Percentiles rank a stretch among this genome's conserved stretches.
Evolutionary conservation across 306 rosid species (phyloP).

Genomic region (Cicer chorassanicum): DNA sequence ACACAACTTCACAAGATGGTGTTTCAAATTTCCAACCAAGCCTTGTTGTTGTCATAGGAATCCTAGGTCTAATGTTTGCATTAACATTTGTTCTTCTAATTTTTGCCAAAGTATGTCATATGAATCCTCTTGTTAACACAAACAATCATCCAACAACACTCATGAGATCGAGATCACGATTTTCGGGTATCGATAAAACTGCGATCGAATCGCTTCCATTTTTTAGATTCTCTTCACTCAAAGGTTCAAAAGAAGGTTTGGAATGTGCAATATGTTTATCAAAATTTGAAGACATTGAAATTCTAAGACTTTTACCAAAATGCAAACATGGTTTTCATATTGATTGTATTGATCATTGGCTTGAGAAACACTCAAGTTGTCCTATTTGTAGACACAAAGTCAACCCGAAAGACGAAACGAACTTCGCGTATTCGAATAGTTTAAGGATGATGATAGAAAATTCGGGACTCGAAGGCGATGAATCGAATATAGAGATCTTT

Average conservation of each 20-base stretch:
- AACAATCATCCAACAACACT: conserved; percentile 44
- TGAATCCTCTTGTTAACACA: too few relatives aligned
- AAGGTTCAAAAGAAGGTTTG: conserved; percentile 83
- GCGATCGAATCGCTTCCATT: conserved; percentile 94
- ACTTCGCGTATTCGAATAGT: conserved; percentile 65
- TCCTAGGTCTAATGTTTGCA: conserved; percentile 60
- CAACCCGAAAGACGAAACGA: conserved; percentile 64
- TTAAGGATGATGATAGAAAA: conserved; percentile 55
- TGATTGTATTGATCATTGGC: conserved; percentile 90
- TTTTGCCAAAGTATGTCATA: conserved; percentile 65
- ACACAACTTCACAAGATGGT: conserved; percentile 25
- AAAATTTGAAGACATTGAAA: conserved; percentile 80
- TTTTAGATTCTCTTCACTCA: conserved; percentile 83
- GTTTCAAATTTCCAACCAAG: conserved; percentile 64
- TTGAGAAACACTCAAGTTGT: conserved; percentile 86
- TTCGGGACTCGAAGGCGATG: conserved; percentile 42
- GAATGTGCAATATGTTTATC: conserved; percentile 91
- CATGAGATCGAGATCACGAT: conserved; percentile 64
- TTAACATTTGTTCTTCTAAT: conserved; percentile 68
- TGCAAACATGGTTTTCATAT: conserved; percentile 95
- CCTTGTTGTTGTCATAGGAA: conserved; percentile 69
- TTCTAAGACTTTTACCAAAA: conserved; percentile 79
- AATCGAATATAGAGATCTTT: conserved; percentile 76
- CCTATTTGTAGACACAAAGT: conserved; percentile 87
- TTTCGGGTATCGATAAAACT: conserved; percentile 83